phyloP scores from a whole-genome alignment of 192 early-diverging fungal genomes.

The Entomortierella chlamydospora region DNA sequence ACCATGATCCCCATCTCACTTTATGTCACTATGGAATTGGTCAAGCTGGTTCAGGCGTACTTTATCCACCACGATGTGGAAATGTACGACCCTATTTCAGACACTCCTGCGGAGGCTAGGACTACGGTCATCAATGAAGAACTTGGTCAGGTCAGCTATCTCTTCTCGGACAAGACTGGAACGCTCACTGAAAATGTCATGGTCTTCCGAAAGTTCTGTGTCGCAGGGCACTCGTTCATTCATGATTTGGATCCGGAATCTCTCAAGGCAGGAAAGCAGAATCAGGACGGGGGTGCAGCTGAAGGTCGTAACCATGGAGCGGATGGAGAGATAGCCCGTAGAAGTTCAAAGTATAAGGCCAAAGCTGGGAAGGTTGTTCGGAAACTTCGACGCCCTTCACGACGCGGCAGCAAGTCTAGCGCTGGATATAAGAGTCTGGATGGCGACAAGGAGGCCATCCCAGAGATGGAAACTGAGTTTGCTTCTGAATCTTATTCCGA shows the following conservation, averaged over 20 bases:
- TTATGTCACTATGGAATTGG: conserved; percentile 88
- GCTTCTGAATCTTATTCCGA: conserved; percentile 24
- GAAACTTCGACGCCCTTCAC: conserved; percentile 24
- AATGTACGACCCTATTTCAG: conserved; percentile 80
- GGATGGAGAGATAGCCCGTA: conserved; percentile 4
- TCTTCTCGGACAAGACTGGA: conserved; percentile 94
- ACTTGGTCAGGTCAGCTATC: conserved; percentile 85
- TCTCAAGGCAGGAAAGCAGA: conserved; percentile 22
- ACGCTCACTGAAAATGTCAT: conserved; percentile 90
- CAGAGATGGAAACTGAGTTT: conserved; percentile 21
- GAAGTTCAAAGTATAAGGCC: conserved; percentile 28
- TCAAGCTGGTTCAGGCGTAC: conserved; percentile 78
- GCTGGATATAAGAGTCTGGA: conserved; percentile 43
- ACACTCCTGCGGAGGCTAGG: conserved; percentile 80
- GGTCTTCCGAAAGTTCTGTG: conserved; percentile 78
- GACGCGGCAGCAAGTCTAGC: conserved; percentile 19
- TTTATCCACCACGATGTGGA: conserved; percentile 83
- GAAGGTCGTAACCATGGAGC: conserved; percentile 1
- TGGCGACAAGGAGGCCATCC: conserved; percentile 1
- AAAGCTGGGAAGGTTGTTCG: conserved; percentile 47
- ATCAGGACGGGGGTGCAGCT: conserved; percentile 1
- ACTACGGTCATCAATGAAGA: conserved; percentile 91
- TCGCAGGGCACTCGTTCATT: conserved; percentile 68
- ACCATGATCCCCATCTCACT: conserved; percentile 90
- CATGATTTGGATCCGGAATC: conserved; percentile 71